Evolutionary conservation across 2,329 filamentous ascomycete genomes (phyloP), one percentile per base, ranked within the genome.

Genomic region (Sporothrix luriei): DNA sequence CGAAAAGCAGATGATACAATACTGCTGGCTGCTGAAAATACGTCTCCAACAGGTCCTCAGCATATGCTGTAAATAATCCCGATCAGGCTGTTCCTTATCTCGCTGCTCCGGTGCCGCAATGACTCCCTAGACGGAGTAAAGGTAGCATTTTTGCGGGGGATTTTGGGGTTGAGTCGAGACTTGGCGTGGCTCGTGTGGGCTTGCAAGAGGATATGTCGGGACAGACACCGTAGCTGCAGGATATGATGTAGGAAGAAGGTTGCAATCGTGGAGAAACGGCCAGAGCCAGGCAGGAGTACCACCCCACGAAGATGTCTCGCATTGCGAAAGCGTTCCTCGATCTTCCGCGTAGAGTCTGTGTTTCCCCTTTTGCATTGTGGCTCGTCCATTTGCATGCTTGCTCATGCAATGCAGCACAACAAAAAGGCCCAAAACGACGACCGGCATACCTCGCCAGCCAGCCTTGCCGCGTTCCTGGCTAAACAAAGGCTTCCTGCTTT

Each of bases 281-380:
- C 33, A 61, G 57, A 21, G 26, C 1, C 9, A 46, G 57, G 19
- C n/a, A 26, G 21, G 21, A 62, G 46, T 62, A 46, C 38, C 38
- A 62, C 38, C 57, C 57, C 57, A 62, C 57, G 57, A 61, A 40
- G 33, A 62, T 62, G 40, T 46, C 13, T 62, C 57, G 57, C 57
- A 46, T 46, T 5, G 21, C n/a, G 13, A 46, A 46, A 26, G 57
- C 57, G 38, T 62, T 62, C 38, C 57, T 62, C 57, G 38, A 62
- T 62, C 57, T 62, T 62, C 38, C 57, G 57, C 57, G 55, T 61
- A 62, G 14, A 43, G 38, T 46, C 57, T 43, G n/a, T 62, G 11
- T 21, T 40, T 14, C 33, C 33, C 40, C 14, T 1, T 13, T 43
- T 43, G 40, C 14, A 16, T 43, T 43, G 40, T 43, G 40, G 14